phyloP scores from a whole-genome alignment of 1,139 yeast species.

The Groenewaldozyma sp. region DNA sequence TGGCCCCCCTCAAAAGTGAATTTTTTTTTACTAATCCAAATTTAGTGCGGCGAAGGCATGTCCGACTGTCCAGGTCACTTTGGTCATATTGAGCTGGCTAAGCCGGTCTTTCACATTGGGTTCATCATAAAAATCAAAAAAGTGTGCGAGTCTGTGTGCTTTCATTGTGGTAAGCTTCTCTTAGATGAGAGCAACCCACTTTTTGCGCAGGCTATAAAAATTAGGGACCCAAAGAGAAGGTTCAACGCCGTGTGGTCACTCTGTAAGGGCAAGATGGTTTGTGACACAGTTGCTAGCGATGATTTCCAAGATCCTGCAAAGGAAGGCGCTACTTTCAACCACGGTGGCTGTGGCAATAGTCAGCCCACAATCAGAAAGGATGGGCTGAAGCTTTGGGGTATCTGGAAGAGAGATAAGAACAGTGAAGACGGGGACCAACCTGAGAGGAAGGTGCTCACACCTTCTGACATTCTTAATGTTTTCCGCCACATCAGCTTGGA shows the following conservation, averaged over 20 bases:
- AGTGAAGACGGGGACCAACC: constrained; percentile 81
- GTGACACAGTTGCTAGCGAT: constrained; percentile 81
- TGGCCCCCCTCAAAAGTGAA: not conserved
- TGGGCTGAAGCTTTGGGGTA: constrained; percentile 92
- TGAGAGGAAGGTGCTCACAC: constrained; percentile 80
- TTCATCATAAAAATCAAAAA: constrained; percentile 90
- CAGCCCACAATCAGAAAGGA: constrained; percentile 96
- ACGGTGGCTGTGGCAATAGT: constrained; percentile 98
- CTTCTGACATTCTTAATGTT: constrained; percentile 82
- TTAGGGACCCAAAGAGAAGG: constrained; percentile 90
- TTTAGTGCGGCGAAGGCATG: constrained; percentile 90
- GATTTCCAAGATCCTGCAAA: constrained; percentile 32
- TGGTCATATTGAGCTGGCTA: constrained; percentile 96
- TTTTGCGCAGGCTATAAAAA: constrained; percentile 81
- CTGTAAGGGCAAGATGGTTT: constrained; percentile 86
- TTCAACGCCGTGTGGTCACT: constrained; percentile 94
- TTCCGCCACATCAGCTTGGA: constrained; percentile 83
- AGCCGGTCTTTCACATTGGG: constrained; percentile 95
- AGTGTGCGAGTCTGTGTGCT: constrained; percentile 92
- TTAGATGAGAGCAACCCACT: constrained; percentile 73
- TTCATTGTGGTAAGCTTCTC: constrained; percentile 94
- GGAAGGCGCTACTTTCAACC: constrained; percentile 41
- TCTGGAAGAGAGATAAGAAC: constrained; percentile 86
- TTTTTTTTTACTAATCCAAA: constrained; percentile 1
- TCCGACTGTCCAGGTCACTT: constrained; percentile 99